Evolutionary conservation across 805 yeast genomes (phyloP), one percentile per base, ranked within the genome.

Genomic region (Zygotorulaspora chibaensis): DNA sequence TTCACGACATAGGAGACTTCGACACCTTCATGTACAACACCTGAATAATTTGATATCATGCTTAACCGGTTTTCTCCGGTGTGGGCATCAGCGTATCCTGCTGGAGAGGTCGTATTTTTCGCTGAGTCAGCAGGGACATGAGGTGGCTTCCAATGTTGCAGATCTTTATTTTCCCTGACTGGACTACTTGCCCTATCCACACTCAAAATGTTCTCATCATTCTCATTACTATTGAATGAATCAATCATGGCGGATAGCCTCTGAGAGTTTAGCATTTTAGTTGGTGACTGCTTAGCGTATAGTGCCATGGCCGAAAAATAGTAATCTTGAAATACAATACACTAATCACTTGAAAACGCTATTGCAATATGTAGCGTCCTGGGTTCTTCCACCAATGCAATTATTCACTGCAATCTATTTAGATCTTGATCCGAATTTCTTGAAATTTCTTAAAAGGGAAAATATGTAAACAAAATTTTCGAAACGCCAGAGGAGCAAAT

Each of bases 21-120:
- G 8, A 63, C 61, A 16, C 65, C 68, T 38, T 63, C 66, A 29
- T 62, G 65, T 2, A 62, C 51, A 10, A 61, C 59, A 11, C 66
- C 68, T 7, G 66, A 61, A 45, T 63, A 63, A 35, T 49, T 50
- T 3, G 68, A 63, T 20, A 59, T 50, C 52, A 59, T 54, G 44
- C 68, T 62, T 13, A 51, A 11, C 27, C 53, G 42, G 12, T 43
- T 46, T 18, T 46, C 51, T 23, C 48, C 36, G 8, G 52, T 43
- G 3, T 44, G 33, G 9, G 43, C 26, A 12, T 53, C 40, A 15
- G 43, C 44, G 13, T 35, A 29, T 9, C 54, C 55, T 15, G 47
- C 52, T 12, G 55, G 48, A 23, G 54, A 47, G 15, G 45, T 43
- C 29, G 45, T 30, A 20, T 45, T 47, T 9, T 43, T 40, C 2